phyloP scores from a whole-genome alignment of 163 green algal species.

The Scenedesmus sp. region DNA sequence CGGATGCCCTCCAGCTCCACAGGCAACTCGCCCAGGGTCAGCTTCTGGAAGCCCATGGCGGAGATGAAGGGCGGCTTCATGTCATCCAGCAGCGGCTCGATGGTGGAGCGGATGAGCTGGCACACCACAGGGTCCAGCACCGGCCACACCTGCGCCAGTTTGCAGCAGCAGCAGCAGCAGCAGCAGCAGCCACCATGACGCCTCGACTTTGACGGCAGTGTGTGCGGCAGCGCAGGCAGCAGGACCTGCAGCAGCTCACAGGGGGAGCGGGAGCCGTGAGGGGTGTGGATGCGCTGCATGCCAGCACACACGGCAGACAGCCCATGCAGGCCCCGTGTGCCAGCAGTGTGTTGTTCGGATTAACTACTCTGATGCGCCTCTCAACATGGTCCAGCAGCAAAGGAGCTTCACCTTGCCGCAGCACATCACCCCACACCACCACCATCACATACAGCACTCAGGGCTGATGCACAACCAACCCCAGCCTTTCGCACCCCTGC shows the following conservation, averaged over 20 bases:
- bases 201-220: too few relatives aligned
- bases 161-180: constrained; percentile 1
- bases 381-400: neutral
- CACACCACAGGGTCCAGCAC: constrained; percentile 42
- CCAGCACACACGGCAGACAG: too few relatives aligned
- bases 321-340: constrained; percentile 24
- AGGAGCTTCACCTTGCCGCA: neutral
- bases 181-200: neutral
- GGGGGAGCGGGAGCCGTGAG: too few relatives aligned
- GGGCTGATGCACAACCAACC: neutral
- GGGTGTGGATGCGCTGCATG: too few relatives aligned
- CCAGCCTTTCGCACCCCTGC: neutral
- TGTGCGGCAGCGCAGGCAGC: too few relatives aligned
- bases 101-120: constrained; percentile 10
- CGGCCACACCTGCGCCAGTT: constrained; percentile 46
- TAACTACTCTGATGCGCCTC: neutral
- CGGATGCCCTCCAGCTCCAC: constrained; percentile 46
- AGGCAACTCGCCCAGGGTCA: constrained; percentile 50
- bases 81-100: constrained; percentile 55
- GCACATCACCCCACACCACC: too few relatives aligned
- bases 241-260: neutral
- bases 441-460: too few relatives aligned
- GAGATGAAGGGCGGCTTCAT: constrained; percentile 52
- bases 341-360: constrained; percentile 32
- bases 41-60: constrained; percentile 46